Evolutionary conservation across 305 asterid species (phyloP).

Genomic region (Fraxinus sp.): DNA sequence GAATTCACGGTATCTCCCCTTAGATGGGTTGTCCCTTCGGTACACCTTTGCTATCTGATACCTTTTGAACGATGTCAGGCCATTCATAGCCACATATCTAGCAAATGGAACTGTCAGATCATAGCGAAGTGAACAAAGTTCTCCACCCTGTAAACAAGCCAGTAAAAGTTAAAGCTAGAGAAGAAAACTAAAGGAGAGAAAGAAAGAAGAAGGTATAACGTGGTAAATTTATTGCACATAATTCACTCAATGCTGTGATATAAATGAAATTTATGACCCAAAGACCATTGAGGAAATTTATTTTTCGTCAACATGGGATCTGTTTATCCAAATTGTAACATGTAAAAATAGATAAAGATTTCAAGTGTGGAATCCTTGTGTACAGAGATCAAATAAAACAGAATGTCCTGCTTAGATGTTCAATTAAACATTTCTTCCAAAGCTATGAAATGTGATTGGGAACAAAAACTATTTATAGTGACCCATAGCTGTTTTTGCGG

Average conservation of each 20-base stretch:
- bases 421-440: neutral
- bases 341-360: neutral
- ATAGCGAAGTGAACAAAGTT: slow-evolving; percentile 91
- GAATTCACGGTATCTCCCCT: slow-evolving; percentile 94
- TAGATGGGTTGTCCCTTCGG: slow-evolving; percentile 93
- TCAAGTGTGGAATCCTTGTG: neutral
- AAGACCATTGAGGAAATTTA: neutral
- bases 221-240: neutral
- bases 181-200: neutral
- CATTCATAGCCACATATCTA: slow-evolving; percentile 88
- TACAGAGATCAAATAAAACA: slow-evolving; percentile 13
- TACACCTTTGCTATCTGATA: slow-evolving; percentile 96
- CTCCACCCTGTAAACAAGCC: slow-evolving; percentile 78
- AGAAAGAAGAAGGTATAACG: neutral
- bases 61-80: slow-evolving; percentile 81
- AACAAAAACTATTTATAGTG: neutral
- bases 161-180: neutral
- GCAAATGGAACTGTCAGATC: slow-evolving; percentile 94
- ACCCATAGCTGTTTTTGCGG: neutral
- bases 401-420: neutral
- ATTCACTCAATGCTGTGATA: neutral
- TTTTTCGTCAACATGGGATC: neutral
- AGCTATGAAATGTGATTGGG: neutral
- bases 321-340: neutral
- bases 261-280: neutral